Conservation (phyloP, 2,329 filamentous ascomycete genomes). For the Colletotrichum lindemuthianum region DNA sequence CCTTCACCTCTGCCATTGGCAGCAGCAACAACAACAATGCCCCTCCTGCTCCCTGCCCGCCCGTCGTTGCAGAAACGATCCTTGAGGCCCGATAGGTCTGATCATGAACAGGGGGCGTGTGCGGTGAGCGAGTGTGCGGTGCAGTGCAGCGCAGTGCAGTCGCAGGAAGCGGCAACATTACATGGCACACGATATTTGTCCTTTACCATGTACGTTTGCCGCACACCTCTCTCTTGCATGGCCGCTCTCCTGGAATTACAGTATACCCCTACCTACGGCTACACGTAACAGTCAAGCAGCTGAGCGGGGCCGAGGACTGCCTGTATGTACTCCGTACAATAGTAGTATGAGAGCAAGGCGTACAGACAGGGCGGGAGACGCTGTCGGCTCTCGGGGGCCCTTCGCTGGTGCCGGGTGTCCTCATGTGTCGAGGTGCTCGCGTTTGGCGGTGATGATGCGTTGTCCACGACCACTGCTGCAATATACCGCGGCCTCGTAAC, state of each 20-base stretch:
- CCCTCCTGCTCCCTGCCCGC: background rate
- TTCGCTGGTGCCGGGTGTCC: constrained; percentile 1
- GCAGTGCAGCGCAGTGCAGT: background rate
- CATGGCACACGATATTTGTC: too few species aligned
- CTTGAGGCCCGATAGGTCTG: constrained; percentile 7
- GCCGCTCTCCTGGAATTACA: too few species aligned
- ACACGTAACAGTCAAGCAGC: too few species aligned
- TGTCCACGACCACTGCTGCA: background rate
- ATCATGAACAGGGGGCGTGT: background rate
- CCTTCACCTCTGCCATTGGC: too few species aligned
- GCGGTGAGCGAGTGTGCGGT: background rate
- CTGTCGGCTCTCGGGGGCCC: background rate
- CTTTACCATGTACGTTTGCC: too few species aligned
- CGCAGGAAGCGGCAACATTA: too few species aligned
- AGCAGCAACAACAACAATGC: background rate
- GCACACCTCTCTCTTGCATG: too few species aligned
- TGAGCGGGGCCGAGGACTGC: background rate
- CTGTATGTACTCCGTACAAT: too few species aligned
- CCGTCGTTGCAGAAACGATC: constrained; percentile 16
- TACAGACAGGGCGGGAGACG: constrained; percentile 3
- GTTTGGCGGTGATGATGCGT: constrained; percentile 12
- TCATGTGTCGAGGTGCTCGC: background rate
- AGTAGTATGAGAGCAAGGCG: background rate
- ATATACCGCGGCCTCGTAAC: background rate
- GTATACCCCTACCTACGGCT: too few species aligned